Conservation (phyloP, 257 asterid species). For the Avicennia marina region DNA sequence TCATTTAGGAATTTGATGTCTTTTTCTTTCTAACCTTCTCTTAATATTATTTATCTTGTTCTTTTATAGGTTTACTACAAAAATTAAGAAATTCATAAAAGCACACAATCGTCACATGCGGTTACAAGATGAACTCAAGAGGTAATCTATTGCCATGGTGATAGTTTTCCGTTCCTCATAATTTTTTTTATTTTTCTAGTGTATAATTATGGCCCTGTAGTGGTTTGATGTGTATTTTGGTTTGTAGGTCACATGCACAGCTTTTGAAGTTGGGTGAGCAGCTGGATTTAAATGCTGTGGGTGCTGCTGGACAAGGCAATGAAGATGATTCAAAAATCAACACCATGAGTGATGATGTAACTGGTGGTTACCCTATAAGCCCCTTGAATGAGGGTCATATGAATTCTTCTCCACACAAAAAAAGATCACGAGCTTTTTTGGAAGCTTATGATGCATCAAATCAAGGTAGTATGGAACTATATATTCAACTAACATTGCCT, state of each 20-base stretch:
- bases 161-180: neutral
- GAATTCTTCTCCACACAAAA: constrained; percentile 48
- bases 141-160: constrained; percentile 37
- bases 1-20: constrained; percentile 5
- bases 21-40: constrained; percentile 13
- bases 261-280: constrained; percentile 71
- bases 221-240: constrained; percentile 15
- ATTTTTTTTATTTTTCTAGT: constrained; percentile 8
- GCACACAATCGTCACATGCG: constrained; percentile 64
- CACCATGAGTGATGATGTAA: constrained; percentile 41
- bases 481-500: neutral
- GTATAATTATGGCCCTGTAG: constrained; percentile 4
- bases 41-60: neutral
- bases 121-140: constrained; percentile 79
- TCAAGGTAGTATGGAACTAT: constrained; percentile 42
- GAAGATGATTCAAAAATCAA: constrained; percentile 44
- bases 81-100: constrained; percentile 66
- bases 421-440: constrained; percentile 38
- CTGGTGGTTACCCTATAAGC: constrained; percentile 36
- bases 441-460: constrained; percentile 40
- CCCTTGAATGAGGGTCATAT: constrained; percentile 37
- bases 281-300: constrained; percentile 44
- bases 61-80: constrained; percentile 53
- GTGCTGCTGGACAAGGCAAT: constrained; percentile 31
- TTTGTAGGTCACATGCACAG: constrained; percentile 69